A percentile compares a stretch with the other conserved stretches of the same genome.
Conservation (phyloP, 106 monocot genomes). For the Acorus gramineus region DNA sequence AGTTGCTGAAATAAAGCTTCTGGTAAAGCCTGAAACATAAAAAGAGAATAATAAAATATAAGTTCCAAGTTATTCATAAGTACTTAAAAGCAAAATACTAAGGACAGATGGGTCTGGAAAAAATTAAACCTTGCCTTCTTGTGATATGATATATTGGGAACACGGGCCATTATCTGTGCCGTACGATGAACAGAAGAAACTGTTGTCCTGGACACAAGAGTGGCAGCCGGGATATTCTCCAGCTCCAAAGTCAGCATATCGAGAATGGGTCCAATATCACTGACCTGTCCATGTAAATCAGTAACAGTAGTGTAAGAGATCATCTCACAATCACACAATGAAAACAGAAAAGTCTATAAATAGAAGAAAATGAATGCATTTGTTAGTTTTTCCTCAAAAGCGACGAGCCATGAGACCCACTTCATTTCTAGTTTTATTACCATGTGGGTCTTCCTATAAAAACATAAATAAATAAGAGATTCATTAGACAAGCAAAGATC, state of each 20-base stretch:
- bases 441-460: no score
- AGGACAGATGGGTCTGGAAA: neutral
- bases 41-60: neutral
- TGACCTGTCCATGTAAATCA: slow-evolving; percentile 38
- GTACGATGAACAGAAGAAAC: slow-evolving; percentile 38
- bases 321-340: neutral
- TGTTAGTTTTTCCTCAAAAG: no score
- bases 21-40: slow-evolving; percentile 67
- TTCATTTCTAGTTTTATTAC: no score
- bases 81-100: neutral
- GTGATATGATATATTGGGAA: slow-evolving; percentile 51
- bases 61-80: slow-evolving; percentile 2
- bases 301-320: slow-evolving; percentile 6
- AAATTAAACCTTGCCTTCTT: slow-evolving; percentile 44
- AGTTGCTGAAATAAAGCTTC: slow-evolving; percentile 94
- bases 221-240: slow-evolving; percentile 43
- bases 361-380: no score
- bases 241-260: slow-evolving; percentile 56
- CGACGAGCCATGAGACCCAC: no score
- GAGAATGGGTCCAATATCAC: slow-evolving; percentile 61
- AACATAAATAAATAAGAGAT: no score
- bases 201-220: slow-evolving; percentile 38
- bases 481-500: no score
- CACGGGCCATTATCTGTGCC: slow-evolving; percentile 36
- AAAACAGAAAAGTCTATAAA: no score